Conservation (phyloP, 371 early-diverging fungal species). For the Phascolomyces articulosus region DNA sequence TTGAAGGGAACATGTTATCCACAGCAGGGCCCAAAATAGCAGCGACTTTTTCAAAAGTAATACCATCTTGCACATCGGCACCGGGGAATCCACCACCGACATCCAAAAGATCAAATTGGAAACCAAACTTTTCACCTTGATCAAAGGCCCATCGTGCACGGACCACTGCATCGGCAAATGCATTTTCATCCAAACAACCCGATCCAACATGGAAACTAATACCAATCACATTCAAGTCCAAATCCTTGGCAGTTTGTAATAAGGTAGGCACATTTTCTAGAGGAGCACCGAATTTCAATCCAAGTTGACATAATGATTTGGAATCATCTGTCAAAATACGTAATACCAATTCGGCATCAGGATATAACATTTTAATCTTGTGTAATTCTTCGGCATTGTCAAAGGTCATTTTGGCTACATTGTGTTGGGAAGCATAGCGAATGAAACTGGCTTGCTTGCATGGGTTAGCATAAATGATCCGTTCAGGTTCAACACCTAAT, state of each 20-base stretch:
- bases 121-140: conserved; percentile 76
- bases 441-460: conserved; percentile 97
- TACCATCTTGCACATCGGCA: conserved; percentile 69
- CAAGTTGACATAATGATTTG: conserved; percentile 88
- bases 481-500: conserved; percentile 74
- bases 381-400: conserved; percentile 96
- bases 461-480: conserved; percentile 97
- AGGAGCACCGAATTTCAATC: conserved; percentile 96
- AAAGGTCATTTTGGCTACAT: conserved; percentile 94
- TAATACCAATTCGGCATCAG: conserved; percentile 86
- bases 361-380: conserved; percentile 86
- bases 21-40: conserved; percentile 78
- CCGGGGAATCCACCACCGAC: conserved; percentile 99
- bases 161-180: conserved; percentile 89
- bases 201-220: conserved; percentile 95
- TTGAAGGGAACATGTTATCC: conserved; percentile 70
- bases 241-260: conserved; percentile 75
- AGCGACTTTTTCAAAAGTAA: conserved; percentile 90
- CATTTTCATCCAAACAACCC: conserved; percentile 90
- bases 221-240: conserved; percentile 89
- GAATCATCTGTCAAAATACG: conserved; percentile 97
- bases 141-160: conserved; percentile 90
- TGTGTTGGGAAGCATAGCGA: conserved; percentile 77
- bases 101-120: conserved; percentile 82
- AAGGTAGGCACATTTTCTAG: conserved; percentile 69